phyloP scores from a whole-genome alignment of 2,329 filamentous ascomycete genomes.

The Periconia sp. region DNA sequence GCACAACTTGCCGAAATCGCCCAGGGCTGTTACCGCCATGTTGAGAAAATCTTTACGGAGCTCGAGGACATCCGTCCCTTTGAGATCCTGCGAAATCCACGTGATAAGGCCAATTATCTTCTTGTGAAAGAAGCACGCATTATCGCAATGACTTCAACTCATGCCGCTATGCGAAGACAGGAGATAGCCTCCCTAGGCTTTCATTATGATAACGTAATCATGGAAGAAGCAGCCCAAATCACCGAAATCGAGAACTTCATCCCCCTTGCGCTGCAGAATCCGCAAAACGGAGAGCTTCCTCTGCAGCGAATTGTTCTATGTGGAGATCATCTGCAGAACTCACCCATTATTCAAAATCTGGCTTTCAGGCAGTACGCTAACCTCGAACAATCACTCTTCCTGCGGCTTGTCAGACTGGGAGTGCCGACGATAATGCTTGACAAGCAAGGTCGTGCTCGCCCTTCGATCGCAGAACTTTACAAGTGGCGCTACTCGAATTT shows the following conservation, averaged over 20 bases:
- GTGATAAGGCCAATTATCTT: conserved; percentile 94
- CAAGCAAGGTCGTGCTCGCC: conserved; percentile 87
- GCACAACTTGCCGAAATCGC: conserved; percentile 74
- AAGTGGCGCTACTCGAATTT: conserved; percentile 87
- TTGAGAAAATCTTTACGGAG: conserved; percentile 87
- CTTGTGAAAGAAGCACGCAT: conserved; percentile 95
- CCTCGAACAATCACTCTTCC: conserved; percentile 93
- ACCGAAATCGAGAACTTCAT: conserved; percentile 98
- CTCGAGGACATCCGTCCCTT: conserved; percentile 93
- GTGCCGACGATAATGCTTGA: conserved; percentile 91
- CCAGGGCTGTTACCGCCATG: conserved; percentile 83
- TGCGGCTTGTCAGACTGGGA: conserved; percentile 83
- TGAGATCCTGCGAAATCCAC: conserved; percentile 83
- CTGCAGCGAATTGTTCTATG: conserved; percentile 89
- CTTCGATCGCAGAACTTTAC: conserved; percentile 86
- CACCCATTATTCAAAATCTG: conserved; percentile 89
- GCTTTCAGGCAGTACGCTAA: conserved; percentile 95
- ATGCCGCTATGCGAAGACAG: conserved; percentile 89
- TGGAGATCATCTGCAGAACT: conserved; percentile 96
- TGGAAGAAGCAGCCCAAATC: conserved; percentile 98
- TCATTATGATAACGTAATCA: conserved; percentile 94
- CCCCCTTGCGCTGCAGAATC: conserved; percentile 86
- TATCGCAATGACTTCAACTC: conserved; percentile 97
- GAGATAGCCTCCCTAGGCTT: conserved; percentile 93
- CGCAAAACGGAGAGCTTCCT: conserved; percentile 69